Conservation (phyloP, 2,329 filamentous ascomycete genomes). For the Penicillium occitanis region DNA sequence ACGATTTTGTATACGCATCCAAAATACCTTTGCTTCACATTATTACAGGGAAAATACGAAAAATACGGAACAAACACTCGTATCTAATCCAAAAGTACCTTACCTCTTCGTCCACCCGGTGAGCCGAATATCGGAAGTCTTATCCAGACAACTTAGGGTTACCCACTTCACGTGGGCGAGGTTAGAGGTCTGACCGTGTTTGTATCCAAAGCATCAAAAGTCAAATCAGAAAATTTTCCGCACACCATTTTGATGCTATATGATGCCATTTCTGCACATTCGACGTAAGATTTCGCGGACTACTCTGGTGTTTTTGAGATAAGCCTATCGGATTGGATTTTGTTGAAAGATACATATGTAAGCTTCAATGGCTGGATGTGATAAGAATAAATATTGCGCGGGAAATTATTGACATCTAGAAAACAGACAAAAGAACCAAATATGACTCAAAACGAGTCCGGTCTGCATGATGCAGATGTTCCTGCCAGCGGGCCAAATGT, state of each 20-base stretch:
- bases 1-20: no score
- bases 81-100: not conserved
- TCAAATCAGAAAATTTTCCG: not conserved
- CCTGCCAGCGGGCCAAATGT: not conserved
- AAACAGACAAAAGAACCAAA: not conserved
- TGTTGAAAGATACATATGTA: not conserved
- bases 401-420: not conserved
- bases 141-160: slow-evolving; percentile 4
- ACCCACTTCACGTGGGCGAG: slow-evolving; percentile 1
- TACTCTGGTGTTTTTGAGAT: not conserved
- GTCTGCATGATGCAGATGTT: not conserved
- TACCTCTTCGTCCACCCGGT: not conserved
- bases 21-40: not conserved
- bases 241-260: not conserved
- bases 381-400: not conserved
- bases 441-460: not conserved
- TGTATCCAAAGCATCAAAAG: not conserved
- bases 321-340: not conserved
- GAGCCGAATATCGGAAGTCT: slow-evolving; percentile 3
- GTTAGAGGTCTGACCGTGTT: slow-evolving; percentile 3
- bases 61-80: not conserved
- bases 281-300: not conserved
- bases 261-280: not conserved
- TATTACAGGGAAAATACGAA: not conserved
- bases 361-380: not conserved